Base-by-base conservation (phyloP, 352 stramenopile species). In the Globisporangium nodosum region DNA sequence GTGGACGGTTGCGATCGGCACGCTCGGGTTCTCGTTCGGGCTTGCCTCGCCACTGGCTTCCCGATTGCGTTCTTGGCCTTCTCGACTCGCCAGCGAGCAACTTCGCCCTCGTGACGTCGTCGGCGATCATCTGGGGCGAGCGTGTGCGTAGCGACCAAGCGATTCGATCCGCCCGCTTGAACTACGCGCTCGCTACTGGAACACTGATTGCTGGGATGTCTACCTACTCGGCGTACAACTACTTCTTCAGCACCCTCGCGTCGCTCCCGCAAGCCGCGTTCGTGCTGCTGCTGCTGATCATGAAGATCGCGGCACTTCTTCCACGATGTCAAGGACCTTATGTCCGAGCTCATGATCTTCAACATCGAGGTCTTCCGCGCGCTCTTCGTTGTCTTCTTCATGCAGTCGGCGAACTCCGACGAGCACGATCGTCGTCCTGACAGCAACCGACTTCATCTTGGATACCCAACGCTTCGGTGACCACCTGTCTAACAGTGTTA, bases 261-360 rank as follows among this genome's bases (percentile, higher is more conserved):
- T n/a, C n/a, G 11, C 1, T 8, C 31, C 4, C 39, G 1, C 53
- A 58, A 27, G 20, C 43, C 3, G 40, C 30, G 39, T 50, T 58
- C 24, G 30, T 30, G 18, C 39, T 58, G 5, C 8, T 37, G 9
- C 43, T 58, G 5, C 53, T n/a, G 13, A 21, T 40, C 20, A 2
- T 58, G 5, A 58, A 58, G 53, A 21, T 58, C 3, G 53, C 9
- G 15, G 21, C 20, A 49, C 18, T 16, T 58, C 27, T 12, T 58
- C 20, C 37, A 3, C 24, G 20, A 50, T 9, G 20, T 16, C 9
- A 8, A 58, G 11, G 53, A 58, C 13, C 8, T n/a, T 15, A 58
- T 51, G 13, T 3, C 30, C 24, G 53, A 43, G 35, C 49, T 51
- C 30, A 30, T 42, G 3, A 35, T 27, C 13, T 58, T 58, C 53